phyloP scores from a whole-genome alignment of 73 alveolate genomes.

The Tetrahymena thermophila region DNA sequence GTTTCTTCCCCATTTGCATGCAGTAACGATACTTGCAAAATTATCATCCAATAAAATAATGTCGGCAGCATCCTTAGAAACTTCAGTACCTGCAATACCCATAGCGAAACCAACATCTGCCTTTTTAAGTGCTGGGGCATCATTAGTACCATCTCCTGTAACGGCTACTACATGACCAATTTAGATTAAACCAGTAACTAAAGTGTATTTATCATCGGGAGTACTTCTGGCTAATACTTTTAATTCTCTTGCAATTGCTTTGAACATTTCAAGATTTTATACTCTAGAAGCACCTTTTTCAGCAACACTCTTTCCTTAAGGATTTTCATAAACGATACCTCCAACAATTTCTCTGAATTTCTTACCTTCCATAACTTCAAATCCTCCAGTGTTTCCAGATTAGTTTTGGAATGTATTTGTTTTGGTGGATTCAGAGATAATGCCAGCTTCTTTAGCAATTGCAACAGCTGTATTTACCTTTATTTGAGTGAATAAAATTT shows the following conservation, averaged over 20 bases:
- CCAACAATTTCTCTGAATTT: slow-evolving; percentile 54
- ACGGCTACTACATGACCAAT: slow-evolving; percentile 85
- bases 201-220: slow-evolving; percentile 82
- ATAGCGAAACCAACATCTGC: slow-evolving; percentile 89
- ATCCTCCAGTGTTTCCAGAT: background rate
- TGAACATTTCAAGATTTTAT: slow-evolving; percentile 63
- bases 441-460: slow-evolving; percentile 83
- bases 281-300: slow-evolving; percentile 53
- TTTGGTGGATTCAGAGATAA: slow-evolving; percentile 23
- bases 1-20: slow-evolving; percentile 79
- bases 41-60: slow-evolving; percentile 72
- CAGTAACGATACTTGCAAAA: slow-evolving; percentile 64
- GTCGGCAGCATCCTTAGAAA: slow-evolving; percentile 83
- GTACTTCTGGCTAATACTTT: slow-evolving; percentile 85
- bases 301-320: background rate
- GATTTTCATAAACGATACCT: slow-evolving; percentile 24
- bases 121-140: slow-evolving; percentile 64
- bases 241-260: slow-evolving; percentile 44
- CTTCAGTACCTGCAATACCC: slow-evolving; percentile 74
- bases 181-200: slow-evolving; percentile 78
- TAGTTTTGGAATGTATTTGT: background rate
- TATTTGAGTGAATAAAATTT: background rate
- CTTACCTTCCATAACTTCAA: slow-evolving; percentile 50
- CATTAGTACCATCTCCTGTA: slow-evolving; percentile 91
- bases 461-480: slow-evolving; percentile 68